Evolutionary conservation across 2,329 filamentous ascomycete species (phyloP), one percentile per base, ranked within the genome.

Genomic region (Colletotrichum cuscutae): DNA sequence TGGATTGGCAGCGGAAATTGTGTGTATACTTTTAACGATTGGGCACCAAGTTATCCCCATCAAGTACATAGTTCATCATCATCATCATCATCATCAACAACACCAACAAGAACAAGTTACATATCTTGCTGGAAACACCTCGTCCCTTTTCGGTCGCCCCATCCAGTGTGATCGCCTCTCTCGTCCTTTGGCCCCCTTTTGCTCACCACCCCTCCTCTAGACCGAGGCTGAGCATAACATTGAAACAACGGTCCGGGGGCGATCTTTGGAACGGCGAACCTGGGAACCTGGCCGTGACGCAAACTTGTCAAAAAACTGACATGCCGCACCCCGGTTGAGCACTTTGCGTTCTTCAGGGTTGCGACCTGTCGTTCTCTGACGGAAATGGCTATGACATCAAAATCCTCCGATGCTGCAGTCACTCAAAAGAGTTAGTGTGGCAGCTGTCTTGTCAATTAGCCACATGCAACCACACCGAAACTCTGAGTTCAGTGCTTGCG

Each of bases 41-140:
- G 49, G 68, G 68, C 35, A 61, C 28, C 24, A 30, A 62, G 11
- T 49, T 22, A 42, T 37, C 59, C 56, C 42, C 56, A 49, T 61
- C 63, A 61, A 49, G 68, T 67, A 71, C 63, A 71, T 71, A 67
- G 8, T 56, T 70, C 49, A 49, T 49, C 42, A 49, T 49, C 42
- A 49, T 30, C 8, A 28, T 30, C 28, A 32, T 32, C 30, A 32
- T 32, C 30, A 26, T n/a, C 37, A 46, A 7, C 9, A 46, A 19
- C 37, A 46, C 19, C 15, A 49, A 49, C 42, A 65, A 24, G 19
- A 30, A 57, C 28, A 57, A 4, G 8, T 22, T 24, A 32, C 32
- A 22, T 37, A 11, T 24, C 9, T 35, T 54, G 32, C 54, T 60
- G 42, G 54, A 56, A 30, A 35, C 7, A 26, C n/a, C 7, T 49